Base-by-base conservation (phyloP, 768 basidiomycete species). In the Trichaptum fuscoviolaceum region DNA sequence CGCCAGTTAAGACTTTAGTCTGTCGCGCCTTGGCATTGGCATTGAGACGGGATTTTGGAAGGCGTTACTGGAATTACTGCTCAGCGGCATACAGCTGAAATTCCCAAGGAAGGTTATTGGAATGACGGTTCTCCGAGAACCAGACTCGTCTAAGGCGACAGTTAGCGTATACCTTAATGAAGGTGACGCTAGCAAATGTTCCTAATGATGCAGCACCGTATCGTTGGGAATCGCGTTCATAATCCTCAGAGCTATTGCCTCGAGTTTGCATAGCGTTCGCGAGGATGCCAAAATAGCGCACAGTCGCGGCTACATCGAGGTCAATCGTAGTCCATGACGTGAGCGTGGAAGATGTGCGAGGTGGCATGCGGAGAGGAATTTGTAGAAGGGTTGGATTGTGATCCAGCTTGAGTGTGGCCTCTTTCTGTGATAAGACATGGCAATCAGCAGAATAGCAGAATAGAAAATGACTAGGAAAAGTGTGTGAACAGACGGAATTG, bases 81-180 rank as follows among this genome's bases (percentile, higher is more conserved):
- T 72, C 69, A 10, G 71, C 70, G 71, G 77, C 76, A 72, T 90
- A 92, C 59, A 92, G 77, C 72, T 87, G 83, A 73, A 92, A 91
- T 77, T 93, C 91, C 90, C 89, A 91, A 35, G 91, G 89, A 8
- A 81, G 74, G 67, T 78, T 81, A 67, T 86, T 83, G 64, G 77
- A 74, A 65, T 83, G 82, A 9, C 82, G 82, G 60, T 75, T 77
- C 69, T 89, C 59, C 61, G 63, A 23, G 59, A 92, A 85, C 91
- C 92, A 93, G 30, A 93, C 85, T 72, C 92, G 80, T 68, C 89
- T 80, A 70, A 93, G 76, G 42, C 91, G 84, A 76, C 92, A 93
- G 42, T 84, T 91, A 24, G 91, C 90, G 73, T 92, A 89, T 59
- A 93, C 83, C 73, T 87, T 89, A 70, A 93, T 79, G 71, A 86